Conservation (phyloP, 2,329 filamentous ascomycete genomes). For the Hymenotorrendiella dingleyae region DNA sequence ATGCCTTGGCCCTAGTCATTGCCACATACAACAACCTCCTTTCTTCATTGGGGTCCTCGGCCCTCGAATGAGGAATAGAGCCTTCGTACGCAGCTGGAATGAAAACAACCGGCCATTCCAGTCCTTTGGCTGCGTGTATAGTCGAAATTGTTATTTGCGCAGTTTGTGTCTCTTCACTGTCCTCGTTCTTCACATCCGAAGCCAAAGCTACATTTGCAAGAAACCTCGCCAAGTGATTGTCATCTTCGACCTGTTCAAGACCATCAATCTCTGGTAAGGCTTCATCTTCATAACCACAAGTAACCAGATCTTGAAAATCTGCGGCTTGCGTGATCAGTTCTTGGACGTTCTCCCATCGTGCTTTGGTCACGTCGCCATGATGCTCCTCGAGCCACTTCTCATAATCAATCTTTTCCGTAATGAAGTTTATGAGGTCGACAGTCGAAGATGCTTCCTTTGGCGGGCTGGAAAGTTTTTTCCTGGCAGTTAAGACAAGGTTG, state of each 20-base stretch:
- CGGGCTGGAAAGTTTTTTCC: conserved; percentile 42
- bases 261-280: conserved; percentile 63
- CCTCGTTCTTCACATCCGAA: conserved; percentile 65
- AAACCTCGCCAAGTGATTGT: conserved; percentile 64
- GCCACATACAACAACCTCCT: conserved; percentile 86
- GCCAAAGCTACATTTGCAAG: conserved; percentile 88
- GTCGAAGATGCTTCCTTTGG: conserved; percentile 14
- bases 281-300: conserved; percentile 42
- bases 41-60: conserved; percentile 84
- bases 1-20: conserved; percentile 85
- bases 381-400: conserved; percentile 66
- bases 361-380: conserved; percentile 69
- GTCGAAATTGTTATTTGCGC: conserved; percentile 84
- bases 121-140: conserved; percentile 90
- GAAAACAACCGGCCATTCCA: conserved; percentile 96
- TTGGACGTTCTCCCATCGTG: conserved; percentile 81
- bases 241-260: conserved; percentile 61
- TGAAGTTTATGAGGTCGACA: conserved; percentile 41
- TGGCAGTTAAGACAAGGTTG: conserved; percentile 51
- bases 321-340: conserved; percentile 77
- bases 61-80: conserved; percentile 80
- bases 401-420: conserved; percentile 63
- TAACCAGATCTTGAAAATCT: conserved; percentile 49
- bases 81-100: conserved; percentile 85
- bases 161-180: conserved; percentile 48